Conservation (phyloP, 148 eudicot genomes). For the Cornus controversa region DNA sequence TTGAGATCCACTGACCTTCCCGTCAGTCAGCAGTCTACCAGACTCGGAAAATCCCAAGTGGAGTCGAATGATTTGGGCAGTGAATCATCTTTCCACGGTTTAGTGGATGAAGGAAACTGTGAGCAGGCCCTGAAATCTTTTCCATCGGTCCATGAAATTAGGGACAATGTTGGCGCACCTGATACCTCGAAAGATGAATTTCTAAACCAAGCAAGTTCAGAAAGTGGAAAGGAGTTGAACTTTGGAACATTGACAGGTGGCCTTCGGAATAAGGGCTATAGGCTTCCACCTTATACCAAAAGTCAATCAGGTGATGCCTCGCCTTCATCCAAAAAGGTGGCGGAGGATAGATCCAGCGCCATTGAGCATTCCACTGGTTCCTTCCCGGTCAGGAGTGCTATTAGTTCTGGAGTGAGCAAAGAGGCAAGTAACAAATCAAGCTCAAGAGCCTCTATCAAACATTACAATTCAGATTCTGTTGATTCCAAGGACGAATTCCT, state of each 20-base stretch:
- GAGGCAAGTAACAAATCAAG: conserved; percentile 13
- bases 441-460: conserved; percentile 12
- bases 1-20: conserved; percentile 18
- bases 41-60: conserved; percentile 14
- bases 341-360: conserved; percentile 16
- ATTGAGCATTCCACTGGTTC: conserved; percentile 25
- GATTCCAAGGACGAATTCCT: conserved; percentile 29
- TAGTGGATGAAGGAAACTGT: conserved; percentile 12
- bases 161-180: conserved; percentile 13
- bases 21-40: conserved; percentile 16
- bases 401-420: conserved; percentile 7
- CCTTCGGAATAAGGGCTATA: conserved; percentile 52
- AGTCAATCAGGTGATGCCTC: conserved; percentile 25
- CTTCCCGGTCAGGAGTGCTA: conserved; percentile 22
- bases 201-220: conserved; percentile 29
- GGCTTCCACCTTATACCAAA: conserved; percentile 37
- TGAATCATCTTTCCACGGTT: conserved; percentile 9
- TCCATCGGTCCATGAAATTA: conserved; percentile 8
- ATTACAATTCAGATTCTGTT: conserved; percentile 35
- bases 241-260: conserved; percentile 68
- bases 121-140: conserved; percentile 26
- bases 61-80: conserved; percentile 22
- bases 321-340: conserved; percentile 16
- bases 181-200: conserved; percentile 22
- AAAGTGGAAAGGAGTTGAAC: conserved; percentile 46